These are phyloP conservation scores for Neurospora sp. DNA, from an alignment of 495 filamentous ascomycete genomes.

Conservation along the genomic window DNA sequence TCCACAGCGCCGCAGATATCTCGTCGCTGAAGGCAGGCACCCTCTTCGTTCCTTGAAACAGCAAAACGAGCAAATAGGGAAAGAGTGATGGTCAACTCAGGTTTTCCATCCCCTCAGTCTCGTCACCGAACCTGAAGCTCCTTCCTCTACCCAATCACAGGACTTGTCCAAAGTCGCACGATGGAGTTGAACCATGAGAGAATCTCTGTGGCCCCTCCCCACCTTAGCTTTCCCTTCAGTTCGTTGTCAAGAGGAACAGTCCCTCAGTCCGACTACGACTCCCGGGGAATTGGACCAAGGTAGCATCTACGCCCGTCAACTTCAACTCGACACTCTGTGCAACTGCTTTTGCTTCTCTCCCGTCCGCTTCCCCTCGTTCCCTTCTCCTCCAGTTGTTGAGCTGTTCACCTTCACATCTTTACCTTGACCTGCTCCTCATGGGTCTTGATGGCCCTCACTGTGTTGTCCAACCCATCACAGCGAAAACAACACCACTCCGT, in stretches of 20 bases:
- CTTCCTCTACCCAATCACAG: neutral
- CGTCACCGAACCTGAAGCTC: neutral
- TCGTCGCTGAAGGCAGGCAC: neutral
- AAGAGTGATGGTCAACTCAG: neutral
- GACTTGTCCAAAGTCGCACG: neutral
- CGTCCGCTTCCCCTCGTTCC: neutral
- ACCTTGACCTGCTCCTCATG: neutral
- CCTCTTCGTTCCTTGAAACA: neutral
- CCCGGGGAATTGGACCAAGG: neutral
- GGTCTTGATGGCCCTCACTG: neutral
- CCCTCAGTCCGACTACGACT: neutral
- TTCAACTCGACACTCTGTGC: neutral
- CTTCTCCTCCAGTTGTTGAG: neutral
- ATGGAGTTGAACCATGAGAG: neutral
- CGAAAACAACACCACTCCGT: neutral
- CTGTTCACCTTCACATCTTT: neutral
- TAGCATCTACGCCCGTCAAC: neutral
- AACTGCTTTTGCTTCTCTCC: neutral
- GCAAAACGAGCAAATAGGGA: neutral
- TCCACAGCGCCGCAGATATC: neutral
- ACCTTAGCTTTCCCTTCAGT: neutral
- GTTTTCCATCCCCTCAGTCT: neutral
- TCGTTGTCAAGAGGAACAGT: neutral
- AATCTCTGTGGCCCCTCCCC: neutral
- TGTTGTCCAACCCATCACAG: neutral